Base-by-base conservation (phyloP, 192 early-diverging fungal species). In the Coemansia sp. region DNA sequence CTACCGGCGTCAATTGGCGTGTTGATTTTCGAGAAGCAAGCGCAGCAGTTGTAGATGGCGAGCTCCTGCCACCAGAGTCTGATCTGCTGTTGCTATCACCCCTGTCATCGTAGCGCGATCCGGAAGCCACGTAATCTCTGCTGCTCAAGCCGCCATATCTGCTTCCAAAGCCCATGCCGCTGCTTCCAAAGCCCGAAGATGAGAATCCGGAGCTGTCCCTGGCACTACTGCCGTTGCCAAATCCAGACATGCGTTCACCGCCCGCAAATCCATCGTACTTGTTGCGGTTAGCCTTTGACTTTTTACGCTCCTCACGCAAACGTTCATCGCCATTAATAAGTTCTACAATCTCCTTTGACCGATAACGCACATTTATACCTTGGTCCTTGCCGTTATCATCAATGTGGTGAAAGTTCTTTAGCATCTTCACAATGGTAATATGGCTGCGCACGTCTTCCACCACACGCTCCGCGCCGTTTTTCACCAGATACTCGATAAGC, bases 301-400 rank as follows among this genome's bases (percentile, higher is more conserved):
- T 95, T 67, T 89, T 88, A 17, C 96, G 87, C 73, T 98, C 96
- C 10, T 84, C 84, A 32, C 91, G 89, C 71, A 98, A 88, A 14
- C 77, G 85, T 29, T 95, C 87, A 59, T 86, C 87, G 74, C 92
- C 87, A 36, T 85, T 85, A 14, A 97, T 71, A 54, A 97, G 80
- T 6, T 95, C 95, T 2, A 89, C 75, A 31, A 98, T 82, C 80
- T 97, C 95, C 67, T 93, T 95, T 14, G 95, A 91, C 8, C 96
- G 86, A 58, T 82, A 74, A 66, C 70, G 88, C 94, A 94, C 90
- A 66, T 97, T 97, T 56, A 98, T 88, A 5, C 96, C 96, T 75
- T 98, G 95, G 75, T 98, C 96, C 70, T 98, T 98, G 71, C 89
- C 90, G 66, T 94, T 94, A 23, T 94, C 92, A 68, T 97, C 95